Base-by-base conservation (phyloP, 495 filamentous ascomycete genomes). In the Trichoderma reesei region DNA sequence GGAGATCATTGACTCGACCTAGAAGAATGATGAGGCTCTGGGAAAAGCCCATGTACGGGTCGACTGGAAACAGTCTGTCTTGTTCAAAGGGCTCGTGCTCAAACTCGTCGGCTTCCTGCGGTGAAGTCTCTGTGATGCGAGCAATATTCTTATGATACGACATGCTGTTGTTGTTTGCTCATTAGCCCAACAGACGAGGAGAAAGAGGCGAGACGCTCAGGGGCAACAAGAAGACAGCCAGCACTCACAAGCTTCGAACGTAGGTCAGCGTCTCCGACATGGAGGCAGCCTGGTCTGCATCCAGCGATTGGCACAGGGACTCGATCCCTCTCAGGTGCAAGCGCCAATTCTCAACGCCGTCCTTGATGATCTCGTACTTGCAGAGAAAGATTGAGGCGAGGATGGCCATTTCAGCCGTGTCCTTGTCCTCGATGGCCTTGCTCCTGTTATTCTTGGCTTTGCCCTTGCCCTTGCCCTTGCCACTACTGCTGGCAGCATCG, bases 141-240 rank as follows among this genome's bases (percentile, higher is more conserved):
- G 51, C 51, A 33, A 56, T 56, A n/a, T 56, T 56, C 16, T 56
- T 56, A 56, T 56, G 51, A 56, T 56, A 56, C 11, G 51, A 56
- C 51, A 56, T 56, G 51, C 51, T 56, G 8, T 11, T 13, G 13
- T 18, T 48, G 5, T 6, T 20, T 20, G n/a, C 9, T 48, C 9
- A 26, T 56, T n/a, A 14, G 13, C 42, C 42, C 5, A 46, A 46
- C 26, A 26, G 26, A 26, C 26, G 26, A 46, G 42, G 16, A 1
- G 42, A 46, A 46, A 16, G 13, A 46, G 42, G 13, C 11, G 42
- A 18, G n/a, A 46, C n/a, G 3, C 2, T 26, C 26, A 18, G 42
- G 42, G 42, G 3, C 5, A 46, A 18, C 8, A 18, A 18, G 42
- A 46, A 46, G 42, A 14, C 26, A 46, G n/a, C 11, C 11, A 46